Base-by-base conservation (phyloP, 2,329 filamentous ascomycete species). In the Fusarium siculi region DNA sequence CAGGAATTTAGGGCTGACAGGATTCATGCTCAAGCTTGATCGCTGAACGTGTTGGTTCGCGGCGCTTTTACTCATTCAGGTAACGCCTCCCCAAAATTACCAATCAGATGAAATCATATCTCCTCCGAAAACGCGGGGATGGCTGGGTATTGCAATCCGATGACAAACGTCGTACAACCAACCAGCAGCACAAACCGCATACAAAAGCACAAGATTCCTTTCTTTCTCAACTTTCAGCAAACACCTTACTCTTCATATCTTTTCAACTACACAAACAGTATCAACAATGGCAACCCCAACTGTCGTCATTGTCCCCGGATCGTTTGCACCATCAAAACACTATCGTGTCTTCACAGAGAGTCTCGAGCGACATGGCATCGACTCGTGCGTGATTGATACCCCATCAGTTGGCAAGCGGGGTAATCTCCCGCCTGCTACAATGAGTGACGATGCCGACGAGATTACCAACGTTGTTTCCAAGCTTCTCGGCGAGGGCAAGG, bases 361-460 rank as follows among this genome's bases (percentile, higher is more conserved):
- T 5, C 50, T 69, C 2, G 34, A 30, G n/a, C 46, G 34, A 15
- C 44, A 73, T 21, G 49, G 43, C 7, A 28, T 73, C 3, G 46
- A 43, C 14, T 49, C 63, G 3, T 28, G 8, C 7, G 36, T 72
- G 1, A 44, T 73, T 4, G 52, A 65, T 19, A 56, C 56, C 2
- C 69, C 65, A 1, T 69, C 70, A 5, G 69, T 73, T 15, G 69
- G 70, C 1, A 63, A 62, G 23, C 53, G 44, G 19, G 50, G 37
- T 25, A 32, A 18, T 5, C 42, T 40, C 1, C 68, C 56, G 3
- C 69, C 69, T 19, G 53, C 47, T 7, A 63, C 65, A 12, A 70
- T 73, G 65, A 73, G 40, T 16, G 70, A 70, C 10, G 70, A 73
- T 47, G 60, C 23, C 7, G 30, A 55, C 0, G 70, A 66, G 18